Evolutionary conservation across 2,329 filamentous ascomycete species (phyloP).

Genomic region (Colletotrichum lentis): DNA sequence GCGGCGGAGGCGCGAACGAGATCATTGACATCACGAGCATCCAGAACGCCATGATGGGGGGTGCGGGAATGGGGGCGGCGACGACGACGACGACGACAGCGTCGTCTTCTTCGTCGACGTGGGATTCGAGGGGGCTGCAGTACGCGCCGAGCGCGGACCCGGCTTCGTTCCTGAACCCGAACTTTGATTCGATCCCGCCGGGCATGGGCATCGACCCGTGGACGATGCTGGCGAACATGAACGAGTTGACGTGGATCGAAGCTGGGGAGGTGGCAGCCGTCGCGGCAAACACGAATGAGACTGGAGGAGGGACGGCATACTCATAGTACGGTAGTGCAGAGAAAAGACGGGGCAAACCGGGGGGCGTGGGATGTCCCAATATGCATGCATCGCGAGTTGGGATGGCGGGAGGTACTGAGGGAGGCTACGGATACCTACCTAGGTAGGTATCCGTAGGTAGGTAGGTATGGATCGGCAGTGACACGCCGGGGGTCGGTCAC

Average conservation of each 20-base stretch:
- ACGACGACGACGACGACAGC: background rate
- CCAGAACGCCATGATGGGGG: conserved; percentile 18
- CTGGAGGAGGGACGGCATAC: background rate
- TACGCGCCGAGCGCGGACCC: conserved; percentile 34
- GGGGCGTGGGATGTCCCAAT: background rate
- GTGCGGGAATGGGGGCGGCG: background rate
- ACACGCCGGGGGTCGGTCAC: too few relatives aligned
- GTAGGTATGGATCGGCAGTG: too few relatives aligned
- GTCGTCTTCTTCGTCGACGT: conserved; percentile 9
- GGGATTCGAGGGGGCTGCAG: conserved; percentile 31
- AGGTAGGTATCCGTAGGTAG: too few relatives aligned
- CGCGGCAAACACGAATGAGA: background rate
- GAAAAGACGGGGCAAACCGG: background rate
- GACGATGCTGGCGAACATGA: conserved; percentile 25
- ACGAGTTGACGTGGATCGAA: conserved; percentile 28
- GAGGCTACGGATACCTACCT: background rate
- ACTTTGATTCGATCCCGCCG: background rate
- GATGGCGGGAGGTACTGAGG: background rate
- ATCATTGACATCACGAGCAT: conserved; percentile 33
- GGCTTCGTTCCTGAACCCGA: conserved; percentile 21
- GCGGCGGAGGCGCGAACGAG: conserved; percentile 12
- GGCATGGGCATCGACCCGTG: conserved; percentile 33
- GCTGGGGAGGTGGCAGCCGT: background rate
- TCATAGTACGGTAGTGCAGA: too few relatives aligned
- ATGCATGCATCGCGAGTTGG: background rate